Conservation (phyloP, 257 asterid species). For the Eustoma russellianum region DNA sequence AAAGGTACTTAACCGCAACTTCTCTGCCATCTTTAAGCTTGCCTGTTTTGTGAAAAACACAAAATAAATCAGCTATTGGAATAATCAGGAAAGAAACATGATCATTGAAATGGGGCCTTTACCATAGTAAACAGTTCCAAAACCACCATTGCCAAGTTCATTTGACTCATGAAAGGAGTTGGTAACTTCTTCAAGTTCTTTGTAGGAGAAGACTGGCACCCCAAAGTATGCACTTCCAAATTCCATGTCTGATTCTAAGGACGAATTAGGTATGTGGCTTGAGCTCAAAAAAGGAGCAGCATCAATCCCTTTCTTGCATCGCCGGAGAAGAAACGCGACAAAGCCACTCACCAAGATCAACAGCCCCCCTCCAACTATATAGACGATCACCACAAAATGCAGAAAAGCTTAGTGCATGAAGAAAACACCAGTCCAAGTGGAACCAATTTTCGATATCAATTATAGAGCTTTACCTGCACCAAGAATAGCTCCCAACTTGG, state of each 20-base stretch:
- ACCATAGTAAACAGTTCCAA: conserved; percentile 74
- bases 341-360: conserved; percentile 5
- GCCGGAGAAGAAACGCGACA: conserved; percentile 13
- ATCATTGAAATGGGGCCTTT: conserved; percentile 9
- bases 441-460: too few species aligned
- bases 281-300: conserved; percentile 16
- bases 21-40: conserved; percentile 65
- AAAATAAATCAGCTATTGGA: not conserved
- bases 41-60: conserved; percentile 24
- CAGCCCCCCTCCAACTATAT: conserved; percentile 22
- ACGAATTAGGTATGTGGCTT: conserved; percentile 28
- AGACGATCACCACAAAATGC: conserved; percentile 13
- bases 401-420: not conserved
- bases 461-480: not conserved
- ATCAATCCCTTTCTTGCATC: conserved; percentile 27
- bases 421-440: not conserved
- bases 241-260: conserved; percentile 31
- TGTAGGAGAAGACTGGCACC: conserved; percentile 58
- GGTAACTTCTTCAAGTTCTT: conserved; percentile 56
- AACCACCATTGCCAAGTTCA: conserved; percentile 81
- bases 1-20: conserved; percentile 70
- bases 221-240: conserved; percentile 33
- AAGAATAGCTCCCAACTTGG: not conserved
- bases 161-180: conserved; percentile 39
- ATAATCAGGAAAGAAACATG: not conserved